These are phyloP conservation scores for Fusarium algeriense DNA, from an alignment of 2,329 filamentous ascomycete species.

Conservation along the genomic window DNA sequence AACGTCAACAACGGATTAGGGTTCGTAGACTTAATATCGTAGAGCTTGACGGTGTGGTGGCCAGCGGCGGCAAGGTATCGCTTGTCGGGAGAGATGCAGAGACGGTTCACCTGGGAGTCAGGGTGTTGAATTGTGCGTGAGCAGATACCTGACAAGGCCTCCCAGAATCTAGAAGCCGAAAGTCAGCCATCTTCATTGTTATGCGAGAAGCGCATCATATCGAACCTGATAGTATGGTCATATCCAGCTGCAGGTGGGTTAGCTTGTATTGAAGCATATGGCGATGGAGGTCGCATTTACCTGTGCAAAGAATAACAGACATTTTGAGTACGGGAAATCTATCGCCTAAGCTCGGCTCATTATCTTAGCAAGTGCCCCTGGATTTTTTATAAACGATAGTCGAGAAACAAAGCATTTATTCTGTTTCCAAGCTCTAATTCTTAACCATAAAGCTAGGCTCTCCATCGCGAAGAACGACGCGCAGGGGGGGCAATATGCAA, in stretches of 20 bases:
- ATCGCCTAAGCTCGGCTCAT: constrained; percentile 43
- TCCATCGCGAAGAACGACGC: constrained; percentile 17
- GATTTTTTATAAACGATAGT: constrained; percentile 27
- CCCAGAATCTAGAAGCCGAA: constrained; percentile 81
- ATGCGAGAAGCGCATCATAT: constrained; percentile 28
- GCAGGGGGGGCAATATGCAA: constrained; percentile 19
- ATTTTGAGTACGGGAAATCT: constrained; percentile 52
- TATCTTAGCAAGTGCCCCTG: constrained; percentile 34
- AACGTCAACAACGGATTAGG: constrained; percentile 93
- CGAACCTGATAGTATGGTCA: constrained; percentile 72
- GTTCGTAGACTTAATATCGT: constrained; percentile 98
- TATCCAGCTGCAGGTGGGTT: constrained; percentile 63
- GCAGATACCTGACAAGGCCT: constrained; percentile 96
- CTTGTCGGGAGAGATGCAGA: constrained; percentile 98
- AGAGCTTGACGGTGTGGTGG: constrained; percentile 91
- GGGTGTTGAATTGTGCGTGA: constrained; percentile 98
- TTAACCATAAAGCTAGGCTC: constrained; percentile 27
- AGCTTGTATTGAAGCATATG: constrained; percentile 28
- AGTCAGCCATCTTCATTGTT: constrained; percentile 28
- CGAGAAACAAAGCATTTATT: constrained; percentile 13
- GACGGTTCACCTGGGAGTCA: constrained; percentile 97
- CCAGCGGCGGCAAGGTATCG: constrained; percentile 88
- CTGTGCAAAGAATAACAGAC: constrained; percentile 74
- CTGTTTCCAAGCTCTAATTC: constrained; percentile 32
- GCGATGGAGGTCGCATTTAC: constrained; percentile 52